phyloP scores from a whole-genome alignment of 2,329 filamentous ascomycete genomes.

The Dactylellina sp. region DNA sequence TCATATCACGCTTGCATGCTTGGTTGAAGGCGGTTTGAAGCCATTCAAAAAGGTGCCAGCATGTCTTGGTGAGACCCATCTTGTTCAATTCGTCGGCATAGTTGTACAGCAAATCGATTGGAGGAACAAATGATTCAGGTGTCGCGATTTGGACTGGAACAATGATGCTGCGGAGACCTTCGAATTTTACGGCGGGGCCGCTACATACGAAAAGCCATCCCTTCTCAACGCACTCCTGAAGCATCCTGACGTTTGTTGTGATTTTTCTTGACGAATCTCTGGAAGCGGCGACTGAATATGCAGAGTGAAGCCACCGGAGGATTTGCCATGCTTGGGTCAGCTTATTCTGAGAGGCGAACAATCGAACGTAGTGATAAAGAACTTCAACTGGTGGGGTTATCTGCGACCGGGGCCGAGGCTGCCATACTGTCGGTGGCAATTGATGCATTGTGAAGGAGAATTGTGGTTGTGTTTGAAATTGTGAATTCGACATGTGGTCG shows the following conservation, averaged over 20 bases:
- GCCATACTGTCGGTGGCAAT: conserved; percentile 56
- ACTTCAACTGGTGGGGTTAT: conserved; percentile 55
- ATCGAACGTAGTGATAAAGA: conserved; percentile 54
- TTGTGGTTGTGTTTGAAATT: conserved; percentile 26
- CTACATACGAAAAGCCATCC: conserved; percentile 55
- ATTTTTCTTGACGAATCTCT: conserved; percentile 53
- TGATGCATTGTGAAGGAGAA: conserved; percentile 24
- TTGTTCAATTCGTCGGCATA: conserved; percentile 54
- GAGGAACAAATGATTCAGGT: conserved; percentile 49
- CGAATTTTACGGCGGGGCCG: conserved; percentile 48
- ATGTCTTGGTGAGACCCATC: conserved; percentile 53
- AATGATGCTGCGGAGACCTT: conserved; percentile 45
- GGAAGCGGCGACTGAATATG: conserved; percentile 43
- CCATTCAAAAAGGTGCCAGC: conserved; percentile 57
- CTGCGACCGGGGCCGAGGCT: conserved; percentile 50
- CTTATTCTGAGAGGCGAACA: conserved; percentile 55
- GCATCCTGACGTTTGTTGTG: conserved; percentile 50
- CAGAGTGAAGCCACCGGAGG: conserved; percentile 52
- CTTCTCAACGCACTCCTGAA: conserved; percentile 55
- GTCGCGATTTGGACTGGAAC: conserved; percentile 39
- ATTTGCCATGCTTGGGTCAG: conserved; percentile 50
- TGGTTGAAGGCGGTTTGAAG: conserved; percentile 55
- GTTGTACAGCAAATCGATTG: conserved; percentile 55
- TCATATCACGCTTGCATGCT: conserved; percentile 56
- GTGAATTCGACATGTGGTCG: conserved; percentile 33